These are phyloP conservation scores for Metarhizium album DNA, from an alignment of 2,329 filamentous ascomycete genomes.

Conservation along the genomic window DNA sequence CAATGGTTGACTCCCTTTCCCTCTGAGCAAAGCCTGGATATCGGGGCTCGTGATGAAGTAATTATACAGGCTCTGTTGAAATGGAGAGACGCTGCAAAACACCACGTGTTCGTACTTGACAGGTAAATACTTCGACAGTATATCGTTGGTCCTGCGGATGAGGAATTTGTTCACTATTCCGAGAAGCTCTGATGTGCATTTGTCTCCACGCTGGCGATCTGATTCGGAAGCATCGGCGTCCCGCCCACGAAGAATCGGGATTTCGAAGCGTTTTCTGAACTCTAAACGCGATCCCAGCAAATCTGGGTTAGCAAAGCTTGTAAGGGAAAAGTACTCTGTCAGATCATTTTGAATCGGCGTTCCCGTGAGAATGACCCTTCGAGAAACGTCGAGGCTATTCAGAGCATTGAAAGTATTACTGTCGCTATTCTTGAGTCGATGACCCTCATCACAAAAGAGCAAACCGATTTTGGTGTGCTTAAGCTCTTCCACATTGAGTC, in stretches of 20 bases:
- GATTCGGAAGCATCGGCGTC: constrained; percentile 81
- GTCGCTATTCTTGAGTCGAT: constrained; percentile 92
- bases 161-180: constrained; percentile 94
- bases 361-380: constrained; percentile 88
- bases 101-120: constrained; percentile 99
- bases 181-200: constrained; percentile 71
- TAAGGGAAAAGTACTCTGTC: constrained; percentile 93
- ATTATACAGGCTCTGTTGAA: constrained; percentile 90
- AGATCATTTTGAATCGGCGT: constrained; percentile 97
- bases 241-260: constrained; percentile 83
- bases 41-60: constrained; percentile 94
- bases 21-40: constrained; percentile 81
- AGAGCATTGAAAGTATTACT: constrained; percentile 89
- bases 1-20: constrained; percentile 89
- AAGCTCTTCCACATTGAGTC: constrained; percentile 81
- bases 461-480: constrained; percentile 84
- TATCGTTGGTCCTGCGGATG: constrained; percentile 94
- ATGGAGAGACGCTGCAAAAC: constrained; percentile 88
- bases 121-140: constrained; percentile 91
- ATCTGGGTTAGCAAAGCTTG: constrained; percentile 93
- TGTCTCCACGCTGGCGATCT: constrained; percentile 73
- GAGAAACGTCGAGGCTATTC: constrained; percentile 79
- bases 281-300: constrained; percentile 81
- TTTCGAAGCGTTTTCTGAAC: constrained; percentile 87
- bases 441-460: constrained; percentile 91